A percentile compares a stretch with the other conserved stretches of the same genome.
Evolutionary conservation across 2,329 filamentous ascomycete species (phyloP).

Genomic region (Exophiala spinifera): DNA sequence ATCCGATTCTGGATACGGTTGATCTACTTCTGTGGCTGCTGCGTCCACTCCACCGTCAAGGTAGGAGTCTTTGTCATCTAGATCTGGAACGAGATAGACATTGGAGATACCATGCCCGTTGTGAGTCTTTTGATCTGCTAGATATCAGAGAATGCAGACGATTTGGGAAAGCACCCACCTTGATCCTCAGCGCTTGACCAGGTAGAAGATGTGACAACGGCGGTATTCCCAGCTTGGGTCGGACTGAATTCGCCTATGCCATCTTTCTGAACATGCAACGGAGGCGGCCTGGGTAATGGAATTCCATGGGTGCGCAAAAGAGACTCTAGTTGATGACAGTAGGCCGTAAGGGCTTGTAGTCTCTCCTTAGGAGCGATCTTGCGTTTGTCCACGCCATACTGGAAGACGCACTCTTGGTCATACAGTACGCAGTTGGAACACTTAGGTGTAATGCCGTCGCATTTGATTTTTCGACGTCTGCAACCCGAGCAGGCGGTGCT

Average conservation of each 20-base stretch:
- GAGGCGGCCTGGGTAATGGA: constrained; percentile 10
- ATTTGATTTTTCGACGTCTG: constrained; percentile 29
- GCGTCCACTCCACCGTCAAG: constrained; percentile 7
- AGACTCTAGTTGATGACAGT: constrained; percentile 15
- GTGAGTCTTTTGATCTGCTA: not conserved
- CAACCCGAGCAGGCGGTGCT: constrained; percentile 27
- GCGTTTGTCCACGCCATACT: constrained; percentile 19
- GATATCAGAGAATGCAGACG: not conserved
- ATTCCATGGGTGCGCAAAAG: constrained; percentile 13
- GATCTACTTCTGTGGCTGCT: not conserved
- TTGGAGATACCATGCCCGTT: not conserved
- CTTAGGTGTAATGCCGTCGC: constrained; percentile 27
- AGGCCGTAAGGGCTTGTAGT: constrained; percentile 15
- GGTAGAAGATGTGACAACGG: too few species aligned
- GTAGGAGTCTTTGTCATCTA: not conserved
- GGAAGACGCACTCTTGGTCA: constrained; percentile 19
- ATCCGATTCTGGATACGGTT: constrained; percentile 6
- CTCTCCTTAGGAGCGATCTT: constrained; percentile 22
- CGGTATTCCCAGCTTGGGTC: not conserved
- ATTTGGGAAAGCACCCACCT: not conserved
- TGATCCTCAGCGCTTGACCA: not conserved
- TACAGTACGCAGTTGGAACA: constrained; percentile 27
- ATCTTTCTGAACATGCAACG: constrained; percentile 8
- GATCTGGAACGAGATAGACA: not conserved
- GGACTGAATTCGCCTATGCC: not conserved